Conservation (phyloP, 2,329 filamentous ascomycete species). For the Zymoseptoria pseudotritici region DNA sequence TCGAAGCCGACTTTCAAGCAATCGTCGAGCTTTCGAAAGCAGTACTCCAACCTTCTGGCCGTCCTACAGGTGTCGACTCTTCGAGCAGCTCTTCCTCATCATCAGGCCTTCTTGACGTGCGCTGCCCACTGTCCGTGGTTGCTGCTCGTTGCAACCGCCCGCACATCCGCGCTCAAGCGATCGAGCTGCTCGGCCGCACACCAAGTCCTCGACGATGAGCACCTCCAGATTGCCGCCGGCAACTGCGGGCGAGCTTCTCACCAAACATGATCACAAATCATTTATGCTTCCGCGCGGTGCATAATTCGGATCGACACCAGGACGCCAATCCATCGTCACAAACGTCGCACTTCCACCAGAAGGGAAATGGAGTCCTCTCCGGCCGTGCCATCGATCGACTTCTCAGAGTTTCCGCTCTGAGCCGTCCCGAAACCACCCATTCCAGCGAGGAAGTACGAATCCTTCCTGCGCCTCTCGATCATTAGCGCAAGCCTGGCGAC, state of each 20-base stretch:
- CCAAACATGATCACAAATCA: not conserved
- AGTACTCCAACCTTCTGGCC: slow-evolving; percentile 12
- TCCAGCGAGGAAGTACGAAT: not conserved
- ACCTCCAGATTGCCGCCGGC: not conserved
- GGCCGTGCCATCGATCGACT: not conserved
- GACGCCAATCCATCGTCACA: not conserved
- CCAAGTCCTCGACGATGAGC: slow-evolving; percentile 1
- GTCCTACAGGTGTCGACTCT: slow-evolving; percentile 6
- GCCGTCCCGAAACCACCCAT: not conserved
- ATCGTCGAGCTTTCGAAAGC: slow-evolving; percentile 25
- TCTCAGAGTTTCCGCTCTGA: not conserved
- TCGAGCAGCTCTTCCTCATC: slow-evolving; percentile 4
- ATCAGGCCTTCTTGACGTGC: slow-evolving; percentile 17
- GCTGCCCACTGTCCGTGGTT: slow-evolving; percentile 22
- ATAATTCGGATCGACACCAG: not conserved
- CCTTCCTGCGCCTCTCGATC: not conserved
- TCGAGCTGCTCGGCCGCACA: slow-evolving; percentile 9
- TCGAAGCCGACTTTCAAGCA: slow-evolving; percentile 24
- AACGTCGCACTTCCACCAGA: not conserved
- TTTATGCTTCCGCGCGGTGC: not conserved
- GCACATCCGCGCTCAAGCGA: slow-evolving; percentile 12
- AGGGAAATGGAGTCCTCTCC: not conserved
- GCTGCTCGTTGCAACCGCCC: slow-evolving; percentile 17
- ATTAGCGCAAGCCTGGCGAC: not conserved
- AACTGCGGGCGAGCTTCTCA: not conserved